Evolutionary conservation across 2,329 filamentous ascomycete species (phyloP).

Genomic region (Botryotinia calthae): DNA sequence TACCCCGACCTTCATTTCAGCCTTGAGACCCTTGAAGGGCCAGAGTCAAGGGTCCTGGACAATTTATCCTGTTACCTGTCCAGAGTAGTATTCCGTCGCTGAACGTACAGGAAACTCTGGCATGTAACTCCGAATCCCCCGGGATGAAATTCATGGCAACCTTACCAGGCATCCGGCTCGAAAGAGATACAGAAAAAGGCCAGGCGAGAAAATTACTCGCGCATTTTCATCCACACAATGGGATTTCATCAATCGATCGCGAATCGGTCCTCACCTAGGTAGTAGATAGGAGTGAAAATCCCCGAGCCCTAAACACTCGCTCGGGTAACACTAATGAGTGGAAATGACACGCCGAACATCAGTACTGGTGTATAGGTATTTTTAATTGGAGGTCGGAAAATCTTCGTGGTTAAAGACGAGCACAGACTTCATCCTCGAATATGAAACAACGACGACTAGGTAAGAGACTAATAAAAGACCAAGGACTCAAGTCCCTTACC

Average conservation of each 20-base stretch:
- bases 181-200: neutral
- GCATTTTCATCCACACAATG: neutral
- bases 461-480: neutral
- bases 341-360: neutral
- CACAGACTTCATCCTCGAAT: neutral
- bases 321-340: neutral
- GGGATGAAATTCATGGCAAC: neutral
- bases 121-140: neutral
- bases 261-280: neutral
- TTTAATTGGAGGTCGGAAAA: neutral
- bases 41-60: neutral
- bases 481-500: neutral
- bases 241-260: neutral
- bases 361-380: neutral
- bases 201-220: neutral
- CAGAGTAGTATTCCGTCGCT: neutral
- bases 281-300: neutral
- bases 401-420: neutral
- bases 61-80: neutral
- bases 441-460: neutral
- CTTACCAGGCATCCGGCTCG: neutral
- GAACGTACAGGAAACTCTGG: neutral
- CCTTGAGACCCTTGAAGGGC: neutral
- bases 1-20: neutral
- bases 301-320: neutral